Percentiles rank a stretch among this genome's conserved stretches.
phyloP scores from a whole-genome alignment of 208 protist genomes.

The Blechomonas ayalai region DNA sequence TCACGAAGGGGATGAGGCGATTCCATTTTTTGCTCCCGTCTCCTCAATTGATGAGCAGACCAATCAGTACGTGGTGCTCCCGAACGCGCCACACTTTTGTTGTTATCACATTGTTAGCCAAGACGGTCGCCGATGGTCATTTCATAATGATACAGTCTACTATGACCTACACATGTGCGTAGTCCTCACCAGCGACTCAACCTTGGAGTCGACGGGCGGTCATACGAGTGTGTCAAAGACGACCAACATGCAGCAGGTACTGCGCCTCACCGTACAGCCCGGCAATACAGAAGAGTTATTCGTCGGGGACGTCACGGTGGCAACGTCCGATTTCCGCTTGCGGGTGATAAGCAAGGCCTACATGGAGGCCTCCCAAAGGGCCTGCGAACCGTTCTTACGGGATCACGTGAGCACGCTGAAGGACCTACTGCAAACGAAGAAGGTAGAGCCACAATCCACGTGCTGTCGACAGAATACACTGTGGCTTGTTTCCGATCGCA shows the following conservation, averaged over 20 bases:
- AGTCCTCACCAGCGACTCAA: neutral
- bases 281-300: conserved; percentile 6
- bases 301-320: neutral
- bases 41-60: neutral
- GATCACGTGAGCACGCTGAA: neutral
- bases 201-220: neutral
- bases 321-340: conserved; percentile 1
- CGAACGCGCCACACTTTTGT: too few species aligned
- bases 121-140: conserved; percentile 2
- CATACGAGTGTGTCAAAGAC: conserved; percentile 1
- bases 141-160: conserved; percentile 15
- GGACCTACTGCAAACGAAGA: neutral
- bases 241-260: neutral
- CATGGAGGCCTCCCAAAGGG: conserved; percentile 1
- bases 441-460: neutral
- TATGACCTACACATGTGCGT: conserved; percentile 9
- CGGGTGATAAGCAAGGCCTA: neutral
- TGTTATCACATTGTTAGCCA: conserved; percentile 2
- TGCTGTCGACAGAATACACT: too few species aligned
- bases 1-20: conserved; percentile 1
- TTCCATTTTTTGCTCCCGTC: neutral
- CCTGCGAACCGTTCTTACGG: conserved; percentile 2
- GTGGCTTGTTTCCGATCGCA: neutral
- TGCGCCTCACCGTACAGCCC: conserved; percentile 2
- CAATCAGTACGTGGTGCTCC: too few species aligned